These are phyloP conservation scores for Angomonas desouzai DNA, from an alignment of 208 protist species.

Conservation along the genomic window DNA sequence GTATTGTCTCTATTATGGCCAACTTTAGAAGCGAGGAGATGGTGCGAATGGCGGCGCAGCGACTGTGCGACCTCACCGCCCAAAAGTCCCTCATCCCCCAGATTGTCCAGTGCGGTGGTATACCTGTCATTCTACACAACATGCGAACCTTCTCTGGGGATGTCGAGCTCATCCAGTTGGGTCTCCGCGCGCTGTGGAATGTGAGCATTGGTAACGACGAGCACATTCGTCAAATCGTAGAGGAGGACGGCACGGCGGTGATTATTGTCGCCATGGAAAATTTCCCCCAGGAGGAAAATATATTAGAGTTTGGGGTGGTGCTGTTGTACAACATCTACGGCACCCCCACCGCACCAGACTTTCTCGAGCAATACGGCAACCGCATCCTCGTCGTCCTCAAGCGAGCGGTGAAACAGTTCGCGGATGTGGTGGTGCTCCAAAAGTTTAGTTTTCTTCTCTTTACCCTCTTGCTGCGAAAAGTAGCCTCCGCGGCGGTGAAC, in stretches of 20 bases:
- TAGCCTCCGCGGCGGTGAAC: conserved; percentile 37
- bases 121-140: conserved; percentile 55
- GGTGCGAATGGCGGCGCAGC: conserved; percentile 45
- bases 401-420: conserved; percentile 45
- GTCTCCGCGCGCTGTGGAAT: conserved; percentile 82
- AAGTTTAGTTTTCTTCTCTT: conserved; percentile 84
- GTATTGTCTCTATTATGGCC: conserved; percentile 64
- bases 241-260: conserved; percentile 36
- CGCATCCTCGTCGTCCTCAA: conserved; percentile 45
- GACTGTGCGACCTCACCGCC: conserved; percentile 63
- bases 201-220: conserved; percentile 59
- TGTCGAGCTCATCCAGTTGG: conserved; percentile 37
- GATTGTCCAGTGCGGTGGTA: conserved; percentile 49
- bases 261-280: conserved; percentile 59
- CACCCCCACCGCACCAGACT: conserved; percentile 26
- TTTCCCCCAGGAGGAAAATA: conserved; percentile 51
- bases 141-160: conserved; percentile 54
- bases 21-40: conserved; percentile 75
- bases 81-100: conserved; percentile 40
- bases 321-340: conserved; percentile 75
- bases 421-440: conserved; percentile 61
- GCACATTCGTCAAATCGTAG: conserved; percentile 32
- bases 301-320: conserved; percentile 67
- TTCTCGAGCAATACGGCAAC: conserved; percentile 30
- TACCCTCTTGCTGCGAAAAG: conserved; percentile 42